Conservation (phyloP, 2,329 filamentous ascomycete genomes). For the Scolecobasidium constrictum region DNA sequence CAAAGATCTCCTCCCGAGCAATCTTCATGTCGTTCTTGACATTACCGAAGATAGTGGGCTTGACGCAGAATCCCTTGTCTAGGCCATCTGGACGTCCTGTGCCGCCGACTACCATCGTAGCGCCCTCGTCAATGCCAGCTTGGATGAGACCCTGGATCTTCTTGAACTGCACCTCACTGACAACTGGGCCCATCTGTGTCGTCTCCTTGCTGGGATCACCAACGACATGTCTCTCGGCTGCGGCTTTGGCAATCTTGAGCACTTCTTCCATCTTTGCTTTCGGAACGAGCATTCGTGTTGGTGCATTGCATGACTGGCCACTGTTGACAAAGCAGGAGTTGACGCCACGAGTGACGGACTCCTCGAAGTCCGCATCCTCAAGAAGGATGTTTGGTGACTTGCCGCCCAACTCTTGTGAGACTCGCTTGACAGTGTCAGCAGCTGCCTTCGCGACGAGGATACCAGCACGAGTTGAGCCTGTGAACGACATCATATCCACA, state of each 20-base stretch:
- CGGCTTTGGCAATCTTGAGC: slow-evolving; percentile 50
- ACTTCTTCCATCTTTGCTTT: slow-evolving; percentile 49
- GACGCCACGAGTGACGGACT: slow-evolving; percentile 57
- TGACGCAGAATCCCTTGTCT: slow-evolving; percentile 14
- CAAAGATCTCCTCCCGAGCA: slow-evolving; percentile 8
- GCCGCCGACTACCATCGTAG: slow-evolving; percentile 54
- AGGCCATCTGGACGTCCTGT: slow-evolving; percentile 24
- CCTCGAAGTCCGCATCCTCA: slow-evolving; percentile 46
- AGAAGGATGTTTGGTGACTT: slow-evolving; percentile 49
- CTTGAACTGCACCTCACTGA: slow-evolving; percentile 60
- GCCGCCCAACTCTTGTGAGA: slow-evolving; percentile 49
- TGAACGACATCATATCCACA: slow-evolving; percentile 71
- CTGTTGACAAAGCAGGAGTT: slow-evolving; percentile 47
- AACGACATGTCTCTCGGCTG: slow-evolving; percentile 49
- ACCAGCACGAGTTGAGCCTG: slow-evolving; percentile 62
- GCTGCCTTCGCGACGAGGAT: slow-evolving; percentile 67
- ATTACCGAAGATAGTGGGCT: slow-evolving; percentile 10
- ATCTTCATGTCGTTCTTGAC: slow-evolving; percentile 8
- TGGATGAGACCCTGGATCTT: slow-evolving; percentile 60
- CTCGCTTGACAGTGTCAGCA: slow-evolving; percentile 49
- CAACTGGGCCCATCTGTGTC: slow-evolving; percentile 66
- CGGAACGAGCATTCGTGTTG: slow-evolving; percentile 46
- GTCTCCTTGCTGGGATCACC: slow-evolving; percentile 59
- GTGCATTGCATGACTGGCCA: slow-evolving; percentile 50
- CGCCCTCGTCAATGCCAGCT: slow-evolving; percentile 57